Conservation (phyloP, 371 early-diverging fungal species). For the Mortierella sp. region DNA sequence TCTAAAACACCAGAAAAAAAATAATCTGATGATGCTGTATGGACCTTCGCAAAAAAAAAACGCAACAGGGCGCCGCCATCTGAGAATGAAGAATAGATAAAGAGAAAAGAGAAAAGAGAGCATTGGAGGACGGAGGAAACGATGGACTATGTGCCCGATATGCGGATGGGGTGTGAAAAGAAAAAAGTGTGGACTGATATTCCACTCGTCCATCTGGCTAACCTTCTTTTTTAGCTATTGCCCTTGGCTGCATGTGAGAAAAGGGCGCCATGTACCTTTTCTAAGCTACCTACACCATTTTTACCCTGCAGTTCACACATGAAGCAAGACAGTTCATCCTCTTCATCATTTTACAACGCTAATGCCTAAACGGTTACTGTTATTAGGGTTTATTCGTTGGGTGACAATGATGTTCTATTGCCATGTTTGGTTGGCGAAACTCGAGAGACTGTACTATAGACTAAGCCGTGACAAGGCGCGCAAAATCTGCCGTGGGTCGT, state of each 20-base stretch:
- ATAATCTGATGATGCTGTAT: not conserved
- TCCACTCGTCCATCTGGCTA: not conserved
- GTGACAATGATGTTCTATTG: not conserved
- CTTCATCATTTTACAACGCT: not conserved
- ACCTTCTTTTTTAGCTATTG: not conserved
- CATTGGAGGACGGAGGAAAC: not conserved
- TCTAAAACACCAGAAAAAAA: not conserved
- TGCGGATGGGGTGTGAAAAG: not conserved
- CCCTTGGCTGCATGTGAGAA: not conserved
- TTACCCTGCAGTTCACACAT: no score
- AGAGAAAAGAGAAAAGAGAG: not conserved
- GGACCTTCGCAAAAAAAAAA: not conserved
- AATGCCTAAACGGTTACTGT: not conserved
- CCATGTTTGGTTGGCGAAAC: not conserved
- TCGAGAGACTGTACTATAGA: slow-evolving; percentile 14
- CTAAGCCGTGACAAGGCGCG: slow-evolving; percentile 54
- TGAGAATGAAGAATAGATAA: not conserved
- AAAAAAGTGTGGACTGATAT: not conserved
- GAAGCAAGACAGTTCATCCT: no score
- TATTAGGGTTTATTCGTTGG: not conserved
- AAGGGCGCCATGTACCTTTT: not conserved
- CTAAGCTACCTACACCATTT: no score
- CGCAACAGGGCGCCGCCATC: not conserved
- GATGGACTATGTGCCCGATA: not conserved
- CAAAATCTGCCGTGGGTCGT: slow-evolving; percentile 48